A percentile compares a stretch with the other conserved stretches of the same genome.
These are phyloP conservation scores for Geotrichum candidum DNA, from an alignment of 1,139 yeast genomes.

Conservation along the genomic window DNA sequence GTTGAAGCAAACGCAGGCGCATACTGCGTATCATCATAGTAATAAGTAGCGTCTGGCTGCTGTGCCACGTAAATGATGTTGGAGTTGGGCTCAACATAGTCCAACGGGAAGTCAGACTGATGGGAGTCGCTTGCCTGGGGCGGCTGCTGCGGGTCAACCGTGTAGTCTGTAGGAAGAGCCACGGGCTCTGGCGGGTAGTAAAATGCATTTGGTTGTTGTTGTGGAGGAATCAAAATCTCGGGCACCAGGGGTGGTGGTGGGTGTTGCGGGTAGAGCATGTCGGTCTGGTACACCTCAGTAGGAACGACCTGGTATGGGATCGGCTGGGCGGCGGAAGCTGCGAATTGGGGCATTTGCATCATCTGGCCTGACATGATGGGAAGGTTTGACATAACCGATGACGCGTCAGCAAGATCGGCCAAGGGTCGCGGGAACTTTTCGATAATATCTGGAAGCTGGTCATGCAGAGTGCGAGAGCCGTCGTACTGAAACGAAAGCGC, in stretches of 20 bases:
- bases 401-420: conserved; percentile 34
- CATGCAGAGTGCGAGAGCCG: conserved; percentile 35
- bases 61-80: not conserved
- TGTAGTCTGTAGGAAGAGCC: not conserved
- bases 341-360: conserved; percentile 9
- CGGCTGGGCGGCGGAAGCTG: not conserved
- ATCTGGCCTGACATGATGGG: conserved; percentile 12
- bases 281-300: not conserved
- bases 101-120: conserved; percentile 15
- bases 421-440: conserved; percentile 30
- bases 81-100: conserved; percentile 11
- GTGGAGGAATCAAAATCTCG: not conserved
- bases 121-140: not conserved
- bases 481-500: conserved; percentile 39
- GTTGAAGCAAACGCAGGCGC: not conserved
- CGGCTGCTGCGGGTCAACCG: not conserved
- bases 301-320: not conserved
- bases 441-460: conserved; percentile 33
- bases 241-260: not conserved
- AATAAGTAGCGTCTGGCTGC: not conserved
- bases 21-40: not conserved
- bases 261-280: not conserved
- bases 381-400: conserved; percentile 22
- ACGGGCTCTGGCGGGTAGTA: not conserved
- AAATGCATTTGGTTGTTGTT: not conserved